A percentile compares a stretch with the other conserved stretches of the same genome.
Evolutionary conservation across 148 eudicot genomes (phyloP).

Genomic region (Amaranthus palmeri): DNA sequence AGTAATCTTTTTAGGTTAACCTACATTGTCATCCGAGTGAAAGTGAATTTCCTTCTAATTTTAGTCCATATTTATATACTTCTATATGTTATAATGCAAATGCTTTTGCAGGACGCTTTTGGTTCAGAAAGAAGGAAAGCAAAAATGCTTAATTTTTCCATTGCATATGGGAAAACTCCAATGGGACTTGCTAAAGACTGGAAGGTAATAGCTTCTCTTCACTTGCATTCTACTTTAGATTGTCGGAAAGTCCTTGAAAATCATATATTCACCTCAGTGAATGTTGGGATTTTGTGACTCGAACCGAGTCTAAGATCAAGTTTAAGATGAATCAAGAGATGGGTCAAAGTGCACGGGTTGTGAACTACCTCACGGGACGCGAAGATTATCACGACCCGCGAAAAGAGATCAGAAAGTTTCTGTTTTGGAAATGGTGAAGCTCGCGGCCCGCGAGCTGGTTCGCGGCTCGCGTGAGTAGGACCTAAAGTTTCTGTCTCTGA

Average conservation of each 20-base stretch:
- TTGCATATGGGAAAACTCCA: conserved; percentile 93
- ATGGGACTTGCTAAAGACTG: conserved; percentile 93
- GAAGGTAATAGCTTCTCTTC: conserved; percentile 54
- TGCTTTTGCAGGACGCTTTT: conserved; percentile 73
- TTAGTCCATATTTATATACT: not conserved
- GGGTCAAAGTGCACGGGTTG: no score
- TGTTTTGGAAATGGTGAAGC: no score
- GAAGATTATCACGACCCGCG: no score
- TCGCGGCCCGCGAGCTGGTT: no score
- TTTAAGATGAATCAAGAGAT: no score
- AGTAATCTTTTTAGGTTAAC: not conserved
- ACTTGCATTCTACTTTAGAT: not conserved
- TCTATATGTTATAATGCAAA: not conserved
- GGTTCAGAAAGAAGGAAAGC: conserved; percentile 98
- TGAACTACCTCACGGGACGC: no score
- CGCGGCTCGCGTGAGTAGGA: no score
- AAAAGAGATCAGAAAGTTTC: no score
- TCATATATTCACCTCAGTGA: not conserved
- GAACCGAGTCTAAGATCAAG: no score
- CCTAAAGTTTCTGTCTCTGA: no score
- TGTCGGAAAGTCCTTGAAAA: not conserved
- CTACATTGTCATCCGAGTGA: not conserved
- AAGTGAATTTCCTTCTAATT: not conserved
- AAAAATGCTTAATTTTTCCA: conserved; percentile 98
- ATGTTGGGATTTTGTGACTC: no score